These are phyloP conservation scores for Cytospora leucostoma DNA, from an alignment of 2,329 filamentous ascomycete genomes.

Conservation along the genomic window DNA sequence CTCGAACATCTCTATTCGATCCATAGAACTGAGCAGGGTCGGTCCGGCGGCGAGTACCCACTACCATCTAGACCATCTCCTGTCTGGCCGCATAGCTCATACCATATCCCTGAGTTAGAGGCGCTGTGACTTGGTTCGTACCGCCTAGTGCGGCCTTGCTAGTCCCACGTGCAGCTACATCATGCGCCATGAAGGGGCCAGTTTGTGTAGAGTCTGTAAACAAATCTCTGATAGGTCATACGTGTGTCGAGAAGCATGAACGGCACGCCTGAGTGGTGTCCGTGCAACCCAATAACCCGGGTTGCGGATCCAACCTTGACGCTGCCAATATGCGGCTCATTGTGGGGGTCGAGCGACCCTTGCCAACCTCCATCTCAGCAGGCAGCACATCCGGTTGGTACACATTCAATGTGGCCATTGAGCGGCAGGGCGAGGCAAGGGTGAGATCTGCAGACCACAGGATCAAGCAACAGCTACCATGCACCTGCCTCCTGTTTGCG, in stretches of 20 bases:
- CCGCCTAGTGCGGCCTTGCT: conserved; percentile 3
- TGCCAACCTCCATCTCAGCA: conserved; percentile 18
- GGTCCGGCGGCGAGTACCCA: conserved; percentile 6
- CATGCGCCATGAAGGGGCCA: conserved; percentile 3
- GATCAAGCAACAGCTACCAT: conserved; percentile 17
- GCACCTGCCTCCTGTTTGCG: conserved; percentile 1
- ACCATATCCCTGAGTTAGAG: background rate
- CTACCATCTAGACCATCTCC: background rate
- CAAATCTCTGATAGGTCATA: background rate
- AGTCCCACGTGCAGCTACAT: conserved; percentile 5
- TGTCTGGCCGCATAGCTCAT: conserved; percentile 1
- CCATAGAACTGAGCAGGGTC: conserved; percentile 5
- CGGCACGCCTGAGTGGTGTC: conserved; percentile 2
- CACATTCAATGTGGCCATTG: conserved; percentile 5
- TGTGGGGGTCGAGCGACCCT: conserved; percentile 13
- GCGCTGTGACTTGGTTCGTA: background rate
- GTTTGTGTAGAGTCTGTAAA: background rate
- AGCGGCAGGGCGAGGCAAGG: conserved; percentile 10
- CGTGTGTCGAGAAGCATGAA: conserved; percentile 9
- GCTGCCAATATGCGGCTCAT: conserved; percentile 13
- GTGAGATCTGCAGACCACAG: conserved; percentile 23
- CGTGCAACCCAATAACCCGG: conserved; percentile 16
- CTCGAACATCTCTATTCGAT: background rate
- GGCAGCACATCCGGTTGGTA: conserved; percentile 13
- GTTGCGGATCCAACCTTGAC: conserved; percentile 10